Base-by-base conservation (phyloP, 192 early-diverging fungal species). In the Entomortierella chlamydospora region DNA sequence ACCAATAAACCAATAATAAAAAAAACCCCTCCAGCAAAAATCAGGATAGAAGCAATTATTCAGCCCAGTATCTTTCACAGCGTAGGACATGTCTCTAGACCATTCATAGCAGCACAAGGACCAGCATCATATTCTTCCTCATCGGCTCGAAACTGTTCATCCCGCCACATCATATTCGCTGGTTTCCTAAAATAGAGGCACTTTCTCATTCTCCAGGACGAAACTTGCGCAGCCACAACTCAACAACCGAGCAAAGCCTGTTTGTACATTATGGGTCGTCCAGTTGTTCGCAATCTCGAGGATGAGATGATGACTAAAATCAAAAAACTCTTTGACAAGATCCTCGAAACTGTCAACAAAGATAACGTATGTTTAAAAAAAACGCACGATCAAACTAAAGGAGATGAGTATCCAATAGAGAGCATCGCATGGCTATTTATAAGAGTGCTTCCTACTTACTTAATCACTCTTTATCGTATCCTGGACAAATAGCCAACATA, bases 281-380 rank as follows among this genome's bases (percentile, higher is more conserved):
- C 74, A 37, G 49, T 69, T 54, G 62, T 42, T 57, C 74, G 74
- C 57, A 69, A 79, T 49, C 76, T 79, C 51, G 68, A 79, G n/a
- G 56, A 70, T 52, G 76, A 79, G 54, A 50, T 79, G 62, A 70
- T 79, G 68, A 59, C 76, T 51, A 79, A 79, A 57, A 70, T 79
- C 55, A 63, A 70, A 54, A 31, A 30, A 10, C 68, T 79, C 20
- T 79, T 79, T n/a, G 62, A 79, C 56, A 57, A 63, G 54, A 70
- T 70, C 47, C 68, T 70, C 34, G 76, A 79, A 2, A 61, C 56
- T 7, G 76, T 70, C 57, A 69, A 79, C 39, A 79, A 79, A 29
- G 76, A 79, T 23, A 64, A 79, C 42, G 76, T 79, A 79, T 57
- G 50, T 59, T n/a, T n/a, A n/a, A n/a, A n/a, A n/a, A n/a, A n/a